Base-by-base conservation (phyloP, 75 land plant species). In the Picea sitchensis region DNA sequence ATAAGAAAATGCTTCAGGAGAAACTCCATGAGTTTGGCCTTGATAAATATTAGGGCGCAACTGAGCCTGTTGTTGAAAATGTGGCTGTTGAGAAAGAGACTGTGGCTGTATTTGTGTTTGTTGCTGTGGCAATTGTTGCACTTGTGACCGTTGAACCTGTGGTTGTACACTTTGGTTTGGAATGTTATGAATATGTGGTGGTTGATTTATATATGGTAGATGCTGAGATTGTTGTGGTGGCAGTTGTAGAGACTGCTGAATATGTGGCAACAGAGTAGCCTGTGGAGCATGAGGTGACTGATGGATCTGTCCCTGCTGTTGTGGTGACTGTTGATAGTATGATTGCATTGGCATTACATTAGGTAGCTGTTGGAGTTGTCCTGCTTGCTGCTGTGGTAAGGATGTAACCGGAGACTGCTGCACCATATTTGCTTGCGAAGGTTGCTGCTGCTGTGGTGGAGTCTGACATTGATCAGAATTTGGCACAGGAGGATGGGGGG, bases 11-110 rank as follows among this genome's bases (percentile, higher is more conserved):
- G 76, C 18, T 68, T 80, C 84, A 59, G 83, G 87, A 60, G 80
- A 65, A 21, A 64, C 73, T 73, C 87, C 89, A 13, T 85, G 26
- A 18, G 89, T 81, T 62, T 82, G 83, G 30, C 59, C 75, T 65
- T 82, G 21, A 34, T 82, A 60, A 3, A 85, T 58, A 51, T 83
- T 83, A 38, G 89, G 80, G 58, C 85, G 81, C 54, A 88, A 58
- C 58, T 82, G 88, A 32, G 85, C 67, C 64, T 87, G 93, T 60
- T 82, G 87, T 3, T 83, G 68, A 86, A 84, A 82, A 57, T 92
- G 93, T 51, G 79, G 89, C 76, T 83, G 91, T 62, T 80, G 86
- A 23, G 86, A 78, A 23, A 64, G 77, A 60, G 79, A 86, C 14
- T 79, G 69, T 31, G 74, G 88, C 80, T 86, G 92, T 7, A 83